phyloP scores from a whole-genome alignment of 2,329 filamentous ascomycete genomes.

The Acrocalymma vagum region DNA sequence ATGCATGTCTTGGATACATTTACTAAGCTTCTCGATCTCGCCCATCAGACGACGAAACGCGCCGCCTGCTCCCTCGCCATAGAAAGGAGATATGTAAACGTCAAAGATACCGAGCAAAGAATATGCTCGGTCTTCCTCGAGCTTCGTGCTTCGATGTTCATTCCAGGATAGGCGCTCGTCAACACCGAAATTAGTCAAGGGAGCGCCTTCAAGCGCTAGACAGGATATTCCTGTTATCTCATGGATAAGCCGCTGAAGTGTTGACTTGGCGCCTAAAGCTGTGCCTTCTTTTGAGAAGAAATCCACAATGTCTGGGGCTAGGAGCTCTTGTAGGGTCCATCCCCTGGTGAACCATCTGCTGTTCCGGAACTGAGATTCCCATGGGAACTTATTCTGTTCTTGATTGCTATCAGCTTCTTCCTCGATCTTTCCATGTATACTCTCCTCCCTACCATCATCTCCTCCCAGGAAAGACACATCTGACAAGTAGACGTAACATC shows the following conservation, averaged over 20 bases:
- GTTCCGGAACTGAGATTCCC: too few relatives aligned
- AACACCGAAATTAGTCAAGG: conserved; percentile 11
- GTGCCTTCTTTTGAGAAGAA: conserved; percentile 21
- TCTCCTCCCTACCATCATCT: too few relatives aligned
- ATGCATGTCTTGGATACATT: conserved; percentile 14
- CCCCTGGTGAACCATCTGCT: too few relatives aligned
- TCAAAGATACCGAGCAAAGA: conserved; percentile 27
- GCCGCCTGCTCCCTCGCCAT: conserved; percentile 20
- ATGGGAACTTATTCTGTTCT: too few relatives aligned
- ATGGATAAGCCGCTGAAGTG: conserved; percentile 1
- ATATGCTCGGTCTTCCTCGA: conserved; percentile 24
- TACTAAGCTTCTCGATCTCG: conserved; percentile 14
- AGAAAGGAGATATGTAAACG: conserved; percentile 12
- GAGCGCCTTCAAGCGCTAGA: conserved; percentile 3
- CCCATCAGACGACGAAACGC: conserved; percentile 15
- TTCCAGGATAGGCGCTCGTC: conserved; percentile 23
- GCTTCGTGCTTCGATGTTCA: conserved; percentile 18
- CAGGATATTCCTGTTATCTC: conserved; percentile 12
- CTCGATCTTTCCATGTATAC: too few relatives aligned
- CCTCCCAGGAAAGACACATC: conserved; percentile 1
- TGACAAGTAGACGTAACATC: conserved; percentile 7
- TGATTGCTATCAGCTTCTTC: conserved; percentile 9
- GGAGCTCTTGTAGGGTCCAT: conserved; percentile 17
- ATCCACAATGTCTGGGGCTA: conserved; percentile 18
- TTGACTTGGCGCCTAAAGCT: conserved; percentile 12